A percentile compares a stretch with the other conserved stretches of the same genome.
These are phyloP conservation scores for Cantharellus anzutake DNA, from an alignment of 768 basidiomycete species.

Conservation along the genomic window DNA sequence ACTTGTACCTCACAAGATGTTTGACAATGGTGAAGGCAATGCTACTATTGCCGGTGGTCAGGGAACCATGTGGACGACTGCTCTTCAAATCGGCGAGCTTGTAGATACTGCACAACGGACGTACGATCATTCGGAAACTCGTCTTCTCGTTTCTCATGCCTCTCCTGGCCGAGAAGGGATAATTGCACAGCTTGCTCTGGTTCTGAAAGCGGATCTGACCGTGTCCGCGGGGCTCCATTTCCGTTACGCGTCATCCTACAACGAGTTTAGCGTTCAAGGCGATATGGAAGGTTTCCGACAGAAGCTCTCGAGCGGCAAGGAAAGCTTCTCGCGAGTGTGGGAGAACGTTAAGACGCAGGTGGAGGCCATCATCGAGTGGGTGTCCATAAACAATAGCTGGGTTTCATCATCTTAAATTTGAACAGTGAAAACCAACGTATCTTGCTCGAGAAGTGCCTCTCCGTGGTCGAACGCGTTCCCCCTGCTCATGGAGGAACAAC, in stretches of 20 bases:
- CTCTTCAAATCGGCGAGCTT: slow-evolving; percentile 92
- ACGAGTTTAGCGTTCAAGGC: slow-evolving; percentile 84
- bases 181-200: slow-evolving; percentile 73
- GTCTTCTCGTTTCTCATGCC: slow-evolving; percentile 81
- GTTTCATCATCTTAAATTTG: not conserved
- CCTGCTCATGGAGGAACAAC: slow-evolving; percentile 28
- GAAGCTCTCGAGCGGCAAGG: slow-evolving; percentile 63
- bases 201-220: slow-evolving; percentile 86
- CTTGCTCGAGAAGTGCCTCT: slow-evolving; percentile 74
- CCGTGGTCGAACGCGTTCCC: slow-evolving; percentile 68
- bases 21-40: slow-evolving; percentile 81
- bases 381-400: not conserved
- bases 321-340: slow-evolving; percentile 82
- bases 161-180: slow-evolving; percentile 87
- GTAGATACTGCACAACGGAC: slow-evolving; percentile 93
- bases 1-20: slow-evolving; percentile 85
- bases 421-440: slow-evolving; percentile 59
- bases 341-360: slow-evolving; percentile 84
- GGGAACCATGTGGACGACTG: slow-evolving; percentile 98
- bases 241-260: slow-evolving; percentile 90
- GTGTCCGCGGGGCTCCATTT: slow-evolving; percentile 92
- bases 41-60: slow-evolving; percentile 97
- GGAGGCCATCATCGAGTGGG: slow-evolving; percentile 65
- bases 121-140: slow-evolving; percentile 82
- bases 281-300: slow-evolving; percentile 76